Evolutionary conservation across 2,329 filamentous ascomycete species (phyloP).

Genomic region (Daldinia sp.): DNA sequence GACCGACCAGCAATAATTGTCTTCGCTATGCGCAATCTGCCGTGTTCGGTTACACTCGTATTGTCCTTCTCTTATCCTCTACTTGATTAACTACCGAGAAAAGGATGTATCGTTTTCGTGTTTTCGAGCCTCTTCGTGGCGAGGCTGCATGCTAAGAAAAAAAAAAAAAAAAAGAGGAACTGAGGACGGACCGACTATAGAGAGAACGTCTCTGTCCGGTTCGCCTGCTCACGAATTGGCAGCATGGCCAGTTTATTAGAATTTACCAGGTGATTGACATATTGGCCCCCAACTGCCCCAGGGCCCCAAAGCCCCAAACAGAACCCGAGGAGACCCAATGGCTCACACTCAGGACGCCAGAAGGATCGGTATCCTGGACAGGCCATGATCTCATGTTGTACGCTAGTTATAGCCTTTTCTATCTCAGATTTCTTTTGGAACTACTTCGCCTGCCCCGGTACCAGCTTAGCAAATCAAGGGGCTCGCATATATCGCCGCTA

Average conservation of each 20-base stretch:
- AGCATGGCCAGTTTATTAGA: not conserved
- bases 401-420: not conserved
- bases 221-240: not conserved
- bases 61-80: not conserved
- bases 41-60: constrained; percentile 1
- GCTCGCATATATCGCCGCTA: not conserved
- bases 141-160: not conserved
- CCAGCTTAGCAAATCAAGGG: constrained; percentile 3
- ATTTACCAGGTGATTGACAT: not conserved
- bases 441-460: not conserved
- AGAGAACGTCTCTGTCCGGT: not conserved
- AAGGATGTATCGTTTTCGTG: constrained; percentile 4
- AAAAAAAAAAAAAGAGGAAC: not conserved
- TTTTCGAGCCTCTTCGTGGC: not conserved
- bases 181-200: not conserved
- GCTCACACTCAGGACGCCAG: not conserved
- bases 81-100: not conserved
- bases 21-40: not conserved
- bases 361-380: constrained; percentile 31
- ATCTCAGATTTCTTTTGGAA: not conserved
- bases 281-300: constrained; percentile 2
- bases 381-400: constrained; percentile 17
- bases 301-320: not conserved
- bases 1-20: not conserved
- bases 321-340: not conserved